Percentiles rank a stretch among this genome's conserved stretches.
These are phyloP conservation scores for Mollisiaceae sp. DNA, from an alignment of 2,329 filamentous ascomycete species.

Conservation along the genomic window DNA sequence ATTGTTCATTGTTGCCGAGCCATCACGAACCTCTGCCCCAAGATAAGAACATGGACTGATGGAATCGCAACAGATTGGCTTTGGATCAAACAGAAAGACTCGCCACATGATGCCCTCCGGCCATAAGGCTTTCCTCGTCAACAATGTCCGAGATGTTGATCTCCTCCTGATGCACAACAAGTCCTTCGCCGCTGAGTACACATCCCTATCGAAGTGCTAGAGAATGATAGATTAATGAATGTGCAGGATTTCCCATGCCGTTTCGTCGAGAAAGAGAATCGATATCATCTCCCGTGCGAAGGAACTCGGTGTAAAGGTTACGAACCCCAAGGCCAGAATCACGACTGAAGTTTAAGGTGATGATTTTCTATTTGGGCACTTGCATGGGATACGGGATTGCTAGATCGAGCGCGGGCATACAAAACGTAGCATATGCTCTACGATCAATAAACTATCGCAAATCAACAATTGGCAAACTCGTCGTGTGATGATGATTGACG, in stretches of 20 bases:
- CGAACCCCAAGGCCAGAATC: conserved; percentile 98
- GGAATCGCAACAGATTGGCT: conserved; percentile 76
- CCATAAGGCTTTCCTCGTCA: conserved; percentile 99
- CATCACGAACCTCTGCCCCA: conserved; percentile 18
- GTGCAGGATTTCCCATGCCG: conserved; percentile 90
- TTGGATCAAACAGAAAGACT: conserved; percentile 99
- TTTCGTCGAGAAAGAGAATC: conserved; percentile 98
- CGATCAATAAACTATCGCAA: conserved; percentile 42
- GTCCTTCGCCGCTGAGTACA: conserved; percentile 98
- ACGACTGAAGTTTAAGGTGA: conserved; percentile 81
- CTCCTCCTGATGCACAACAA: conserved; percentile 99
- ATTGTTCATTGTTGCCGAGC: neutral
- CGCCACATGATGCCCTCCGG: conserved; percentile 98
- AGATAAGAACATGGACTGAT: conserved; percentile 34
- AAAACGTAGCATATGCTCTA: conserved; percentile 42
- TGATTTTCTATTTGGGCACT: conserved; percentile 41
- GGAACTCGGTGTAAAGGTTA: conserved; percentile 99
- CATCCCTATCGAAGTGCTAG: conserved; percentile 37
- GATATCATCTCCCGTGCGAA: conserved; percentile 97
- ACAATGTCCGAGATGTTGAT: conserved; percentile 94
- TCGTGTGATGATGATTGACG: conserved; percentile 10
- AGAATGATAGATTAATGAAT: conserved; percentile 45
- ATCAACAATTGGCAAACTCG: neutral
- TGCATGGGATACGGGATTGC: conserved; percentile 42
- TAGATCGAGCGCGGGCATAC: conserved; percentile 40